A percentile compares a stretch with the other conserved stretches of the same genome.
Conservation (phyloP, 108 stramenopile species). For the Parietichytrium sp. region DNA sequence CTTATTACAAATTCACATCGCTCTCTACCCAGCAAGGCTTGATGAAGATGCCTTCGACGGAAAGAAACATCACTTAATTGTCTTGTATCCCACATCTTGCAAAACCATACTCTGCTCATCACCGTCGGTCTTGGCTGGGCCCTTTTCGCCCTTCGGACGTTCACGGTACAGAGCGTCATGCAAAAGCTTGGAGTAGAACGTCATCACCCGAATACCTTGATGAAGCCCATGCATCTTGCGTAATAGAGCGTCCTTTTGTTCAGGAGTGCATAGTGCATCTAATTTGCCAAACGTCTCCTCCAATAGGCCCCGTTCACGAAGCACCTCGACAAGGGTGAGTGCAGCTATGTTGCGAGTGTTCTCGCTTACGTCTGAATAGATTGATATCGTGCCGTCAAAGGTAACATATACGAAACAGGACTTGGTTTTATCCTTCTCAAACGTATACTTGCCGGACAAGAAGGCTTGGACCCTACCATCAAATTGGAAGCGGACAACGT, state of each 20-base stretch:
- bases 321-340: neutral
- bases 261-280: neutral
- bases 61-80: too few relatives aligned
- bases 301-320: neutral
- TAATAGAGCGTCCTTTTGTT: neutral
- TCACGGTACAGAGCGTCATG: too few relatives aligned
- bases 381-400: neutral
- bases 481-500: conserved; percentile 14
- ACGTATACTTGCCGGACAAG: neutral
- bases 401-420: conserved; percentile 31
- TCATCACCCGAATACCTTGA: too few relatives aligned
- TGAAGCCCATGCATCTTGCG: neutral
- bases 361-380: neutral
- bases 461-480: conserved; percentile 3
- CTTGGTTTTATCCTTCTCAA: neutral
- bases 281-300: neutral
- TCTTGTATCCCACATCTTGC: too few relatives aligned
- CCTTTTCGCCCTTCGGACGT: too few relatives aligned
- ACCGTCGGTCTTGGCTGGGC: too few relatives aligned
- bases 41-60: too few relatives aligned
- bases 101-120: too few relatives aligned
- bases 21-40: too few relatives aligned
- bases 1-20: too few relatives aligned
- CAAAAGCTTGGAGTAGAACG: too few relatives aligned
- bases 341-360: neutral